These are phyloP conservation scores for Triticum dicoccoides DNA, from an alignment of 176 grass and related monocot genomes.

Conservation along the genomic window DNA sequence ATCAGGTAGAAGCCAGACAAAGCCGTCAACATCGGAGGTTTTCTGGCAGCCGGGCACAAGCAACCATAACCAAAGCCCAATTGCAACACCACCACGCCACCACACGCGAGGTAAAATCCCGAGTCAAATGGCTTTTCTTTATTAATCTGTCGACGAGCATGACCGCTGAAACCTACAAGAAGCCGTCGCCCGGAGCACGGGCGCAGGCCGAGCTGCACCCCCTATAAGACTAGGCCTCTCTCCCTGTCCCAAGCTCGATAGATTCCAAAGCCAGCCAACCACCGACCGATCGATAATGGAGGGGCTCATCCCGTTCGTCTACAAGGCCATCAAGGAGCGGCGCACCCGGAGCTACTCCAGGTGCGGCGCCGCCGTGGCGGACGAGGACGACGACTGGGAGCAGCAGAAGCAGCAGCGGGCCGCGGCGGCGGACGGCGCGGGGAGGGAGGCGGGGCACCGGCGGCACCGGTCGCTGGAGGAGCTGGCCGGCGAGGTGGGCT, in stretches of 20 bases:
- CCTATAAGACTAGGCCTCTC: not conserved
- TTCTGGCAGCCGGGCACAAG: slow-evolving; percentile 11
- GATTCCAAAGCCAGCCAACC: no score
- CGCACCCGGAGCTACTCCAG: slow-evolving; percentile 52
- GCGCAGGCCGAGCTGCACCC: not conserved
- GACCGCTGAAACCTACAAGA: not conserved
- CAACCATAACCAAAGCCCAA: slow-evolving; percentile 23
- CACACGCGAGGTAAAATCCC: slow-evolving; percentile 20
- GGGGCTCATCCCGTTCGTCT: slow-evolving; percentile 86
- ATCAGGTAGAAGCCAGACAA: not conserved
- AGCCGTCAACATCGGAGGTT: slow-evolving; percentile 1
- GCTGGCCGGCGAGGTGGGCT: slow-evolving; percentile 39
- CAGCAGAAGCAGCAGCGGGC: not conserved
- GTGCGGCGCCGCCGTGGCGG: slow-evolving; percentile 27
- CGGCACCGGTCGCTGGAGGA: slow-evolving; percentile 63
- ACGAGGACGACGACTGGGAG: slow-evolving; percentile 20
- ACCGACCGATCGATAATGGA: slow-evolving; percentile 33
- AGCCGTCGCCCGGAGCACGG: not conserved
- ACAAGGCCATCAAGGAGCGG: slow-evolving; percentile 68
- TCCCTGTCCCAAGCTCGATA: not conserved
- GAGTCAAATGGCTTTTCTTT: slow-evolving; percentile 4
- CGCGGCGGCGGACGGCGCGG: not conserved
- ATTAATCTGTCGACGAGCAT: not conserved
- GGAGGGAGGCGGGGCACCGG: slow-evolving; percentile 40
- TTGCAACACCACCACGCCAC: not conserved